Conservation (phyloP, 139 green algal species). For the Volvox africanus region DNA sequence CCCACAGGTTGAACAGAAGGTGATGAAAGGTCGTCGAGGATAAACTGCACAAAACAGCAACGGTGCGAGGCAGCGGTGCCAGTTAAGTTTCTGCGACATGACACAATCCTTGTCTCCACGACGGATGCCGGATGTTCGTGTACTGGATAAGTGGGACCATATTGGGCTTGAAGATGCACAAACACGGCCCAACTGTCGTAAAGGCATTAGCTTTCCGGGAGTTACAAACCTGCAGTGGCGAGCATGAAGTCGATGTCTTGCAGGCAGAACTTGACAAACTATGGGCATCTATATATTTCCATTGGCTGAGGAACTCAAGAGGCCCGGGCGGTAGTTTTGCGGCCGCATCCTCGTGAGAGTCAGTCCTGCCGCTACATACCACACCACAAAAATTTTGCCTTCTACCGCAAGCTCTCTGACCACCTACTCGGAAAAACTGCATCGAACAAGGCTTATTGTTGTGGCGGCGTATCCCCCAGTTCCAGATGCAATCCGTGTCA, state of each 20-base stretch:
- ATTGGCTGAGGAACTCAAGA: background rate
- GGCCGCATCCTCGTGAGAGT: background rate
- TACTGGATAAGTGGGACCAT: too few relatives aligned
- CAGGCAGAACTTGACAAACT: background rate
- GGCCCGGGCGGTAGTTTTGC: background rate
- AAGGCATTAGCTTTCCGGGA: too few relatives aligned
- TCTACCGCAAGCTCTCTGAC: background rate
- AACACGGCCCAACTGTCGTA: too few relatives aligned
- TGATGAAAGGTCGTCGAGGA: background rate
- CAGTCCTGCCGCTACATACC: background rate
- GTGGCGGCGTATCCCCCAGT: too few relatives aligned
- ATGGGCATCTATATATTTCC: background rate
- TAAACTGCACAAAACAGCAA: background rate
- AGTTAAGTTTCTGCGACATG: too few relatives aligned
- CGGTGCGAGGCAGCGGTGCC: too few relatives aligned
- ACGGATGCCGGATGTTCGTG: too few relatives aligned
- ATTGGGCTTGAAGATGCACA: too few relatives aligned
- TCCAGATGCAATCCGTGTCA: too few relatives aligned
- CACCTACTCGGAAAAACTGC: slow-evolving; percentile 1
- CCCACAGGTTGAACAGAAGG: background rate
- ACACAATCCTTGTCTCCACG: too few relatives aligned
- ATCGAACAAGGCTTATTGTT: background rate
- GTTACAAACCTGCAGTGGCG: background rate
- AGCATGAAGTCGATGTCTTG: background rate
- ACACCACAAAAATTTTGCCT: background rate